Conservation (phyloP, 2,329 filamentous ascomycete genomes). For the Aureobasidium leucospermi region DNA sequence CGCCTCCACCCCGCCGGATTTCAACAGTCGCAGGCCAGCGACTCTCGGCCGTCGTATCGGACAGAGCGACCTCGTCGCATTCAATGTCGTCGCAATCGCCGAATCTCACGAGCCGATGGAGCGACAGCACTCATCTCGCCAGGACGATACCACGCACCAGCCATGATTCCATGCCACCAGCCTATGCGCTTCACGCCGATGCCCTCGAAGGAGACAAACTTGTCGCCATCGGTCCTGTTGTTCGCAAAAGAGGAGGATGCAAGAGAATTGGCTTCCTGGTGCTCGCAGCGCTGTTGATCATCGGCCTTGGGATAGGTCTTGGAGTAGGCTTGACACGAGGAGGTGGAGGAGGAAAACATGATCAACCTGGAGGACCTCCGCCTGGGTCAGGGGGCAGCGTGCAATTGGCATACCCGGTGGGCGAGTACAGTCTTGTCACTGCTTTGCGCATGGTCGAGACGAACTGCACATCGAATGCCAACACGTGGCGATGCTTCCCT, state of each 20-base stretch:
- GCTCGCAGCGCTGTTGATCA: slow-evolving; percentile 23
- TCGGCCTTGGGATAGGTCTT: slow-evolving; percentile 34
- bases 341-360: not conserved
- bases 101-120: not conserved
- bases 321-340: slow-evolving; percentile 24
- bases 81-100: not conserved
- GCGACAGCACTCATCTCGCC: not conserved
- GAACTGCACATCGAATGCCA: slow-evolving; percentile 51
- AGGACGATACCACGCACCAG: not conserved
- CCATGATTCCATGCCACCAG: slow-evolving; percentile 14
- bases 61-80: slow-evolving; percentile 11
- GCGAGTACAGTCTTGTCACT: slow-evolving; percentile 55
- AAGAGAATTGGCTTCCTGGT: slow-evolving; percentile 29
- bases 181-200: slow-evolving; percentile 7
- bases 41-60: slow-evolving; percentile 35
- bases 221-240: not conserved
- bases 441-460: slow-evolving; percentile 48
- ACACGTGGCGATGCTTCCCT: slow-evolving; percentile 58
- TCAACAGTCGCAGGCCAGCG: slow-evolving; percentile 36
- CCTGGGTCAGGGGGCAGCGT: slow-evolving; percentile 11
- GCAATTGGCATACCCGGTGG: slow-evolving; percentile 48
- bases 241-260: slow-evolving; percentile 30
- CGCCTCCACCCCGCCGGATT: slow-evolving; percentile 32
- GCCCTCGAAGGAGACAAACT: not conserved
- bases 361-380: slow-evolving; percentile 14